Evolutionary conservation across 164 flowering plant species (phyloP).

Genomic region (Vitis rupestris): DNA sequence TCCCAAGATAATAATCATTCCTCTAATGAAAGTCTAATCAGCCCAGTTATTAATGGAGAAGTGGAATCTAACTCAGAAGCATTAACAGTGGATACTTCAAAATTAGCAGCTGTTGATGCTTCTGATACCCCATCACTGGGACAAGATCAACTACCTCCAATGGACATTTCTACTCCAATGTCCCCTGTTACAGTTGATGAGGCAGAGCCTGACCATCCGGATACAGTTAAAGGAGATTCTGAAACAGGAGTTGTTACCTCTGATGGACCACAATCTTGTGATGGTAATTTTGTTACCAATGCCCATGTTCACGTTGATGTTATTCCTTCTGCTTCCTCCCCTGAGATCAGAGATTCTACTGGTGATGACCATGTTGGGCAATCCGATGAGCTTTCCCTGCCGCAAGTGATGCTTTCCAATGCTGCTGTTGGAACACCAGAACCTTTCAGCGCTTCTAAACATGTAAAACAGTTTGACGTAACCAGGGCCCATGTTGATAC

Average conservation of each 20-base stretch:
- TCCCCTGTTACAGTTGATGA: not conserved
- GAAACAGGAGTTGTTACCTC: conserved; percentile 5
- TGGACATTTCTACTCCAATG: conserved; percentile 4
- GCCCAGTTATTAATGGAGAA: conserved; percentile 17
- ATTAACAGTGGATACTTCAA: conserved; percentile 8
- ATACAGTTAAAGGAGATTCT: conserved; percentile 3
- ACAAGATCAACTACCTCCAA: conserved; percentile 15
- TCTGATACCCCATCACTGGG: conserved; percentile 9
- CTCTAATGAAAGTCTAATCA: conserved; percentile 9
- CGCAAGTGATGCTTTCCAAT: conserved; percentile 17
- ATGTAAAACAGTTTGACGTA: conserved; percentile 17
- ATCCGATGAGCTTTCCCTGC: conserved; percentile 20
- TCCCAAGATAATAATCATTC: conserved; percentile 18
- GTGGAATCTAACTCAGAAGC: conserved; percentile 16
- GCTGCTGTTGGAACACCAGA: conserved; percentile 16
- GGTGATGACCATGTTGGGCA: conserved; percentile 7
- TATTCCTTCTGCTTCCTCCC: conserved; percentile 9
- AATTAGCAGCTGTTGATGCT: conserved; percentile 15
- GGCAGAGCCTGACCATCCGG: conserved; percentile 4
- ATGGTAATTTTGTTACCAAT: conserved; percentile 10
- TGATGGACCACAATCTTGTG: conserved; percentile 12
- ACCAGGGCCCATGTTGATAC: conserved; percentile 68
- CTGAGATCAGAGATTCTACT: conserved; percentile 10
- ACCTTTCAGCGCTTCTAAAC: conserved; percentile 14
- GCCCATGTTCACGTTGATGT: conserved; percentile 12